Evolutionary conservation across 257 asterid species (phyloP).

Genomic region (Knoxia roxburghii): DNA sequence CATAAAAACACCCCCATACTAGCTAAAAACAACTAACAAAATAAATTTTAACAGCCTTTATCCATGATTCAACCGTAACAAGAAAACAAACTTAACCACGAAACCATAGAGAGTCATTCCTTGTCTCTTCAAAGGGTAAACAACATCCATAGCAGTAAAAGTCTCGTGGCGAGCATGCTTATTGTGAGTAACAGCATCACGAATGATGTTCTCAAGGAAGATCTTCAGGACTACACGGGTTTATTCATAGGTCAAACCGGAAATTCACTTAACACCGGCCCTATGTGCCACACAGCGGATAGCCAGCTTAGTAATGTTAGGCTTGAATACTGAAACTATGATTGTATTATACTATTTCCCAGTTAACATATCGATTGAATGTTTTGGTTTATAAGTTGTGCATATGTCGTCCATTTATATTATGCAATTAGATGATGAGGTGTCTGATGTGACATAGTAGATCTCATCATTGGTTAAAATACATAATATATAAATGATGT

Average conservation of each 20-base stretch:
- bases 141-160: conserved; percentile 38
- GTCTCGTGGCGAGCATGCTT: conserved; percentile 37
- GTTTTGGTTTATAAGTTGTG: too few species aligned
- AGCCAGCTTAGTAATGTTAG: conserved; percentile 39
- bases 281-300: conserved; percentile 38
- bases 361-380: too few species aligned
- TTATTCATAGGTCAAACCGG: conserved; percentile 37
- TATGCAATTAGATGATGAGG: too few species aligned
- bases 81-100: not conserved
- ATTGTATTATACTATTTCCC: too few species aligned
- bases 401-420: too few species aligned
- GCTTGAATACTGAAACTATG: too few species aligned
- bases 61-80: not conserved
- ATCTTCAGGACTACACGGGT: conserved; percentile 41
- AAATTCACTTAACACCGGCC: conserved; percentile 43
- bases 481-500: too few species aligned
- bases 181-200: conserved; percentile 39
- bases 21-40: not conserved
- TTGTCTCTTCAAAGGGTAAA: conserved; percentile 36
- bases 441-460: too few species aligned
- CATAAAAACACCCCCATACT: not conserved
- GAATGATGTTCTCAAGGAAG: conserved; percentile 36
- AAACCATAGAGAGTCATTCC: conserved; percentile 40
- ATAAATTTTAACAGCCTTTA: not conserved
- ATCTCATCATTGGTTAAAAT: too few species aligned